Conservation (phyloP, 192 early-diverging fungal genomes). For the Spinellus fusiger region DNA sequence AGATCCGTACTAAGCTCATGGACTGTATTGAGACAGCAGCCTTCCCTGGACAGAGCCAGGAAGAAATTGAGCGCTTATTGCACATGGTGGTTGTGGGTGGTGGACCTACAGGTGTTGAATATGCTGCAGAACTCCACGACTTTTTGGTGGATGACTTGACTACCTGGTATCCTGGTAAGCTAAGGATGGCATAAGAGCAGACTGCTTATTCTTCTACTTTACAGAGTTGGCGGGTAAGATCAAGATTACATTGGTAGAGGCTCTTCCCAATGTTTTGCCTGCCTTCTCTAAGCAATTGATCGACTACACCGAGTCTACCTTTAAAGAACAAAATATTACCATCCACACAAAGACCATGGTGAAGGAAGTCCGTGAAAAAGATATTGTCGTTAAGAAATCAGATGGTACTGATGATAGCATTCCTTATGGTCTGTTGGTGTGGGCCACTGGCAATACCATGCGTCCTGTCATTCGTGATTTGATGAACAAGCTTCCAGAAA, state of each 20-base stretch:
- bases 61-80: constrained; percentile 66
- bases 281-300: constrained; percentile 75
- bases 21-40: constrained; percentile 66
- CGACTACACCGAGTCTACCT: constrained; percentile 73
- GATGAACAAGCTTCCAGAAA: constrained; percentile 52
- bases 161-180: constrained; percentile 61
- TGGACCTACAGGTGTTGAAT: constrained; percentile 58
- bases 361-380: constrained; percentile 69
- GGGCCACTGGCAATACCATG: constrained; percentile 82
- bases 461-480: constrained; percentile 60
- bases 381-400: constrained; percentile 60
- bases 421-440: constrained; percentile 76
- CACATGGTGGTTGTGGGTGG: constrained; percentile 80
- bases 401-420: constrained; percentile 57
- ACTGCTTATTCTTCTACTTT: background rate
- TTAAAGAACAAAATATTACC: constrained; percentile 69
- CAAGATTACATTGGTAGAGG: constrained; percentile 76
- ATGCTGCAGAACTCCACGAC: constrained; percentile 80
- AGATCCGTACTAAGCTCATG: constrained; percentile 71
- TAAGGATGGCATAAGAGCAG: constrained; percentile 28
- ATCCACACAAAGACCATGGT: constrained; percentile 75
- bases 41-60: constrained; percentile 67
- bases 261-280: constrained; percentile 69
- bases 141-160: constrained; percentile 71
- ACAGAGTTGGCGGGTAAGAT: constrained; percentile 64